These are phyloP conservation scores for Helianthus annuus DNA, from an alignment of 129 eudicot species.

Conservation along the genomic window DNA sequence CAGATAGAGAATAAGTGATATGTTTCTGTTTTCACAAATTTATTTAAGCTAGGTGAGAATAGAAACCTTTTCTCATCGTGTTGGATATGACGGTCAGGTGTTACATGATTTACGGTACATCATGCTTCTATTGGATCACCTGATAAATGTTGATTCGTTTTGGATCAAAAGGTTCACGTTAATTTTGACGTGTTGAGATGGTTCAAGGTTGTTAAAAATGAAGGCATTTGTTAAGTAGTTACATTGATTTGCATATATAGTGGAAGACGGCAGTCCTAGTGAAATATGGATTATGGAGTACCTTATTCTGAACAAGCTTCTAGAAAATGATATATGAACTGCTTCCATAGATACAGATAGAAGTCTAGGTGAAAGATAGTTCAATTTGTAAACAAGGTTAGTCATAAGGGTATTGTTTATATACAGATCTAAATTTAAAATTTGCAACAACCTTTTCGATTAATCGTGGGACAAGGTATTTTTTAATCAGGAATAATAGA, in stretches of 20 bases:
- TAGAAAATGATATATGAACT: background rate
- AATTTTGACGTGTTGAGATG: background rate
- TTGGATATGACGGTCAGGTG: background rate
- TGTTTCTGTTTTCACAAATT: background rate
- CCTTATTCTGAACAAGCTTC: slow-evolving; percentile 4
- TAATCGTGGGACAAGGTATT: background rate
- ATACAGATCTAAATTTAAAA: slow-evolving; percentile 8
- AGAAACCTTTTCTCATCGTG: background rate
- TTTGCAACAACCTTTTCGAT: slow-evolving; percentile 8
- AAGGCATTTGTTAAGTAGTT: slow-evolving; percentile 1
- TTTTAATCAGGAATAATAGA: slow-evolving; percentile 18
- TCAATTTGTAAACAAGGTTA: slow-evolving; percentile 13
- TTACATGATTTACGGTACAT: background rate
- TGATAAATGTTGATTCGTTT: slow-evolving; percentile 2
- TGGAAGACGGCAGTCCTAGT: slow-evolving; percentile 3
- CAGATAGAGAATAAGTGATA: slow-evolving; percentile 9
- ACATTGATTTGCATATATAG: slow-evolving; percentile 11
- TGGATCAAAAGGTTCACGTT: background rate
- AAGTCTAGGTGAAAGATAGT: background rate
- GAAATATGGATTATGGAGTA: background rate
- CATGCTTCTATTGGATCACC: background rate
- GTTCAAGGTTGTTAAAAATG: background rate
- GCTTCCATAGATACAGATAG: background rate
- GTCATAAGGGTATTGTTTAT: background rate
- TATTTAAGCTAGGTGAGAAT: background rate